A percentile compares a stretch with the other conserved stretches of the same genome.
Conservation (phyloP, 108 stramenopile species). For the Cyclotella distinguenda region DNA sequence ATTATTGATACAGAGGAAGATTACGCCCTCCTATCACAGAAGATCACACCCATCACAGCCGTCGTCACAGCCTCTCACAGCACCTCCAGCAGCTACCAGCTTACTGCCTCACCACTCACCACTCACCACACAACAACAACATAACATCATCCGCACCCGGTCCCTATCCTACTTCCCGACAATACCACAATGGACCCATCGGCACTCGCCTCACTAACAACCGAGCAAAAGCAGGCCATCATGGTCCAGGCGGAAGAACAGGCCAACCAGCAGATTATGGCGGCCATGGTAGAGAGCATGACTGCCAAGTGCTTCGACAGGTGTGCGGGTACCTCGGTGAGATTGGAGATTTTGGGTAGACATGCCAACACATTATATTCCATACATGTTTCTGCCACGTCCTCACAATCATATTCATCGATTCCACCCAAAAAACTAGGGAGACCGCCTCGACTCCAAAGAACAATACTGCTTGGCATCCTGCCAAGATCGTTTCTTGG, state of each 20-base stretch:
- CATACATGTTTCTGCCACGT: too few relatives aligned
- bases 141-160: neutral
- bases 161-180: neutral
- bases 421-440: slow-evolving; percentile 34
- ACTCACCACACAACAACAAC: neutral
- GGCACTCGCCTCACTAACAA: slow-evolving; percentile 53
- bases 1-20: too few relatives aligned
- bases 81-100: too few relatives aligned
- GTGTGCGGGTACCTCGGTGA: slow-evolving; percentile 81
- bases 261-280: slow-evolving; percentile 86
- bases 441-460: slow-evolving; percentile 69
- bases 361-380: too few relatives aligned
- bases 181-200: slow-evolving; percentile 33
- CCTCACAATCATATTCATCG: neutral
- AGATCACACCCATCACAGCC: too few relatives aligned
- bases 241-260: slow-evolving; percentile 80
- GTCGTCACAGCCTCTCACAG: too few relatives aligned
- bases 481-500: slow-evolving; percentile 86
- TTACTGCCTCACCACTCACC: neutral
- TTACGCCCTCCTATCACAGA: too few relatives aligned
- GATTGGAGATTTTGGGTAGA: slow-evolving; percentile 1
- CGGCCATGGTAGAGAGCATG: slow-evolving; percentile 80
- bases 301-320: slow-evolving; percentile 73
- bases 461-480: slow-evolving; percentile 80
- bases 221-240: slow-evolving; percentile 76